phyloP scores from a whole-genome alignment of 2,329 filamentous ascomycete genomes.

The Fusarium duplospermum region DNA sequence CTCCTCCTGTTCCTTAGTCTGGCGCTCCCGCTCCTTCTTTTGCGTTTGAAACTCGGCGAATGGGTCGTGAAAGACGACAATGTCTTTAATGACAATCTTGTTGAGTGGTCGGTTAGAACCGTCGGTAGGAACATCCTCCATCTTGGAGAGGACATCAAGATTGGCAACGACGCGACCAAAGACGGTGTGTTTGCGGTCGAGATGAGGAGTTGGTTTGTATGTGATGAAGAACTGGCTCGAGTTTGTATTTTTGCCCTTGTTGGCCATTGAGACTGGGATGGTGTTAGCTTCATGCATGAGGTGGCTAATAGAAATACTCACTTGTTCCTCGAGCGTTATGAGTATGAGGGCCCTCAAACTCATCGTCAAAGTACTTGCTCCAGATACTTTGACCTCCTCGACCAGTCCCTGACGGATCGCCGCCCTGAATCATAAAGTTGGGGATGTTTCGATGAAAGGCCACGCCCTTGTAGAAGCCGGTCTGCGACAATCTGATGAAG shows the following conservation, averaged over 20 bases:
- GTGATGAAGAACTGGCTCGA: conserved; percentile 95
- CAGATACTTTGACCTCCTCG: conserved; percentile 91
- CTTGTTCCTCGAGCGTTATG: conserved; percentile 81
- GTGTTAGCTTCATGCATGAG: conserved; percentile 4
- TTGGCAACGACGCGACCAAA: conserved; percentile 89
- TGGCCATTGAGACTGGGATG: conserved; percentile 80
- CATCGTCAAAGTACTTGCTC: conserved; percentile 94
- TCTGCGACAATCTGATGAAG: conserved; percentile 87
- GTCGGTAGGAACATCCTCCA: conserved; percentile 83
- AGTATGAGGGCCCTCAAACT: conserved; percentile 89
- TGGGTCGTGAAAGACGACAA: conserved; percentile 90
- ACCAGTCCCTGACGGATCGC: conserved; percentile 92
- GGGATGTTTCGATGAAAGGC: conserved; percentile 93
- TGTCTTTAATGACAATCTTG: conserved; percentile 83
- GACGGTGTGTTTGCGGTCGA: conserved; percentile 97
- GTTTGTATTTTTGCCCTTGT: conserved; percentile 98
- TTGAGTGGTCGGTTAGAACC: conserved; percentile 79
- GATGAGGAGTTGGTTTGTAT: conserved; percentile 84
- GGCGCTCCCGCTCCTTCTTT: conserved; percentile 71
- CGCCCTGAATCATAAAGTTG: conserved; percentile 98
- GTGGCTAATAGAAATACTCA: conserved; percentile 33
- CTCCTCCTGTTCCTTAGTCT: conserved; percentile 69
- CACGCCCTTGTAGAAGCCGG: conserved; percentile 88
- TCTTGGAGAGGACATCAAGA: conserved; percentile 74
- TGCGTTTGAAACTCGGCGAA: conserved; percentile 93